phyloP scores from a whole-genome alignment of 305 asterid genomes.

The Fraxinus platypoda region DNA sequence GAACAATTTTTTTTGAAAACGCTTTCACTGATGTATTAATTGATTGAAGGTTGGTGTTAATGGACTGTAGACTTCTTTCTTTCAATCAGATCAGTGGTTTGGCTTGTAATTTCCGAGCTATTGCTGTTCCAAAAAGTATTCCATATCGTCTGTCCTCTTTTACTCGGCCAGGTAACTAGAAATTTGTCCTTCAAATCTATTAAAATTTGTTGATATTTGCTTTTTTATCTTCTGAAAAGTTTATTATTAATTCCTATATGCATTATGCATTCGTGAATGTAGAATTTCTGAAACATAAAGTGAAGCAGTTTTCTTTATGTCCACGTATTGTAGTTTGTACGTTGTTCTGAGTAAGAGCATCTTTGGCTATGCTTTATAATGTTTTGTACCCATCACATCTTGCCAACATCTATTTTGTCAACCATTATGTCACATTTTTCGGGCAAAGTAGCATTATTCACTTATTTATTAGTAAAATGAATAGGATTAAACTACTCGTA shows the following conservation, averaged over 20 bases:
- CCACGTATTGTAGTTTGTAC: not conserved
- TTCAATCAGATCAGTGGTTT: slow-evolving; percentile 47
- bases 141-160: slow-evolving; percentile 23
- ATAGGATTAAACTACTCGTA: no score
- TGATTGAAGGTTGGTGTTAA: slow-evolving; percentile 44
- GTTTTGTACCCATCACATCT: no score
- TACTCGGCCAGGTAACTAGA: slow-evolving; percentile 45
- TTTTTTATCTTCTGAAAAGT: not conserved
- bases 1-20: not conserved
- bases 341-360: not conserved
- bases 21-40: not conserved
- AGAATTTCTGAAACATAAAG: not conserved
- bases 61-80: slow-evolving; percentile 72
- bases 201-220: not conserved
- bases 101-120: slow-evolving; percentile 26
- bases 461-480: not conserved
- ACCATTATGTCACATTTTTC: no score
- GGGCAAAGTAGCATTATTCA: no score
- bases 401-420: no score
- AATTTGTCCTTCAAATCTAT: not conserved
- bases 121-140: slow-evolving; percentile 28
- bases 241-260: not conserved
- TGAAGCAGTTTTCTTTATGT: not conserved
- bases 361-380: not conserved
- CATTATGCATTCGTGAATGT: not conserved